Evolutionary conservation across 2,329 filamentous ascomycete species (phyloP).

Genomic region (Leptographium galeiforme): DNA sequence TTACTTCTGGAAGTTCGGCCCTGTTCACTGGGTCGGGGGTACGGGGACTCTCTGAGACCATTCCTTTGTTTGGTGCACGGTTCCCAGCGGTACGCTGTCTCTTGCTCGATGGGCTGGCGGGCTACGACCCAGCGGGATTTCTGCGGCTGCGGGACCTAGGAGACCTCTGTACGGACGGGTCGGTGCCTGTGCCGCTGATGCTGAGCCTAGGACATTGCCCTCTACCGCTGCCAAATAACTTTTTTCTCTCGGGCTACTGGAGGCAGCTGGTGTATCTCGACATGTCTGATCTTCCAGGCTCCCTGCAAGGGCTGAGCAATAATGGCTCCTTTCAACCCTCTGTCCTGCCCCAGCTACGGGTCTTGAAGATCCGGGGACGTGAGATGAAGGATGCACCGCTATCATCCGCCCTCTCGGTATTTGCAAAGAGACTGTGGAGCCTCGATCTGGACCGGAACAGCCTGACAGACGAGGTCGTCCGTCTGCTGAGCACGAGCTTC

Average conservation of each 20-base stretch:
- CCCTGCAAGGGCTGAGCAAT: constrained; percentile 20
- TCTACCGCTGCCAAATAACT: constrained; percentile 23
- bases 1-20: constrained; percentile 25
- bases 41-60: constrained; percentile 23
- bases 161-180: background rate
- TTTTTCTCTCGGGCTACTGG: constrained; percentile 25
- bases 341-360: constrained; percentile 31
- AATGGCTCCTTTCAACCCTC: constrained; percentile 8
- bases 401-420: constrained; percentile 20
- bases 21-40: constrained; percentile 27
- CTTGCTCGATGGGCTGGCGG: constrained; percentile 32
- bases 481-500: constrained; percentile 16
- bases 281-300: constrained; percentile 34
- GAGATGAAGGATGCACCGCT: constrained; percentile 30
- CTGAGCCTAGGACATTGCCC: constrained; percentile 32
- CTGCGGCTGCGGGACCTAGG: background rate
- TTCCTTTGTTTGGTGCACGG: constrained; percentile 23
- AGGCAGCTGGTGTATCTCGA: constrained; percentile 37
- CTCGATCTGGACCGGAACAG: constrained; percentile 40
- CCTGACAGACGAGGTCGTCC: constrained; percentile 31
- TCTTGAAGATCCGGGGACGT: constrained; percentile 36
- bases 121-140: constrained; percentile 28
- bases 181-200: constrained; percentile 19
- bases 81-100: constrained; percentile 33
- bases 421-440: constrained; percentile 36